Conservation (phyloP, 192 early-diverging fungal genomes). For the Rhizoclosmatium globosum region DNA sequence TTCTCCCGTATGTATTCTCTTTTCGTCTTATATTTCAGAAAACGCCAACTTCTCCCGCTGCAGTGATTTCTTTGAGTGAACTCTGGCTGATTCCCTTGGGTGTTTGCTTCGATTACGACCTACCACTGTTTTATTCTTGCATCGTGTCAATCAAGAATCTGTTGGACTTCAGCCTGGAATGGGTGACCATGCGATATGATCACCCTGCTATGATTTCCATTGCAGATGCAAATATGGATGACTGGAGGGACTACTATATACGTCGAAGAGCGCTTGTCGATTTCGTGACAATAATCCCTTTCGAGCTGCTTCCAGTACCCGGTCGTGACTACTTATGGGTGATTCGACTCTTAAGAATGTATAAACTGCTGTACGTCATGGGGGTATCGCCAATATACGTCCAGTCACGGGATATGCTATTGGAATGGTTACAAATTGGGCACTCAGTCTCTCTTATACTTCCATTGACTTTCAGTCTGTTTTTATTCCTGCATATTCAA, state of each 20-base stretch:
- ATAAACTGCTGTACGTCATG: slow-evolving; percentile 4
- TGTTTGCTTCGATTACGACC: background rate
- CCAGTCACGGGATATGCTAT: background rate
- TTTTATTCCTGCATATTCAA: slow-evolving; percentile 39
- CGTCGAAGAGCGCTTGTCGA: background rate
- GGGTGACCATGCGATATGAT: background rate
- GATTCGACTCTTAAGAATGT: background rate
- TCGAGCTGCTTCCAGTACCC: slow-evolving; percentile 11
- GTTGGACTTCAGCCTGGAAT: background rate
- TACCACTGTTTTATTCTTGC: slow-evolving; percentile 3
- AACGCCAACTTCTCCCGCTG: background rate
- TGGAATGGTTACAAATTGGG: background rate
- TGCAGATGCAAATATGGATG: background rate
- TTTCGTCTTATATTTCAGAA: background rate
- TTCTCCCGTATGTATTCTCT: slow-evolving; percentile 4
- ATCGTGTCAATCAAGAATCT: background rate
- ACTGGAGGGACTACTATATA: slow-evolving; percentile 12
- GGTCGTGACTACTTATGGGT: slow-evolving; percentile 9
- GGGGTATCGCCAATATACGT: background rate
- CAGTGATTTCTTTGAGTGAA: background rate
- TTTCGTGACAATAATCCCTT: slow-evolving; percentile 7
- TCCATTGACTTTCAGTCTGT: slow-evolving; percentile 2
- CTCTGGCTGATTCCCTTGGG: background rate
- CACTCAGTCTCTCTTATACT: background rate
- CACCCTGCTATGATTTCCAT: slow-evolving; percentile 2